Percentiles rank a stretch among this genome's conserved stretches.
Conservation (phyloP, 441 rosid species). For the Melianthus villosus region DNA sequence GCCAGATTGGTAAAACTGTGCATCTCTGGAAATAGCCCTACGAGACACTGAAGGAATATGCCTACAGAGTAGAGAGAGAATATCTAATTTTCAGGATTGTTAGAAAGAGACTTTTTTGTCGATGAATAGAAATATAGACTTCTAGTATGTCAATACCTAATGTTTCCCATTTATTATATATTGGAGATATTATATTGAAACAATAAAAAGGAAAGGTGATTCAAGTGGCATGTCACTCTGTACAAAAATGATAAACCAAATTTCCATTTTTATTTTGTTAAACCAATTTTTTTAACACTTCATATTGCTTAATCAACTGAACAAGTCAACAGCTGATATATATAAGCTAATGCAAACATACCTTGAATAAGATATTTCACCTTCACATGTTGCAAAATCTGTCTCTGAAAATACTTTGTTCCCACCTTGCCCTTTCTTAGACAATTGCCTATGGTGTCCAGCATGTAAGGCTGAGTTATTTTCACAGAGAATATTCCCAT, state of each 20-base stretch:
- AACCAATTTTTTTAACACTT: too few species aligned
- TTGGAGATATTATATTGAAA: too few species aligned
- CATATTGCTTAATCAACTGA: too few species aligned
- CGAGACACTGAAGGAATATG: constrained; percentile 22
- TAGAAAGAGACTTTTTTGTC: too few species aligned
- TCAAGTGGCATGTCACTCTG: too few species aligned
- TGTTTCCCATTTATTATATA: too few species aligned
- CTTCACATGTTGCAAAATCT: constrained; percentile 40
- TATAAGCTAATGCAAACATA: constrained; percentile 12
- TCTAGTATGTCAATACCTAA: too few species aligned
- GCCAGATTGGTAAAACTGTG: constrained; percentile 24
- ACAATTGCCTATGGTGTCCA: constrained; percentile 19
- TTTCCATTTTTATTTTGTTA: too few species aligned
- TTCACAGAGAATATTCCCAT: constrained; percentile 54
- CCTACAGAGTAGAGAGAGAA: constrained; percentile 18
- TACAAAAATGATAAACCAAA: too few species aligned
- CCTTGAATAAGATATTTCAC: constrained; percentile 42
- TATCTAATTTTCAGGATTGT: constrained; percentile 5
- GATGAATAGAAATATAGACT: too few species aligned
- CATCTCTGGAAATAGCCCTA: constrained; percentile 26
- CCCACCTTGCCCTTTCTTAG: constrained; percentile 21
- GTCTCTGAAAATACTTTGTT: constrained; percentile 50
- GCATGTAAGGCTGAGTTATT: constrained; percentile 23
- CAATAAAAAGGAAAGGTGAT: too few species aligned
- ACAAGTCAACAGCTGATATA: too few species aligned